Conservation (phyloP, 164 flowering plant genomes). For the Warburgia ugandensis region DNA sequence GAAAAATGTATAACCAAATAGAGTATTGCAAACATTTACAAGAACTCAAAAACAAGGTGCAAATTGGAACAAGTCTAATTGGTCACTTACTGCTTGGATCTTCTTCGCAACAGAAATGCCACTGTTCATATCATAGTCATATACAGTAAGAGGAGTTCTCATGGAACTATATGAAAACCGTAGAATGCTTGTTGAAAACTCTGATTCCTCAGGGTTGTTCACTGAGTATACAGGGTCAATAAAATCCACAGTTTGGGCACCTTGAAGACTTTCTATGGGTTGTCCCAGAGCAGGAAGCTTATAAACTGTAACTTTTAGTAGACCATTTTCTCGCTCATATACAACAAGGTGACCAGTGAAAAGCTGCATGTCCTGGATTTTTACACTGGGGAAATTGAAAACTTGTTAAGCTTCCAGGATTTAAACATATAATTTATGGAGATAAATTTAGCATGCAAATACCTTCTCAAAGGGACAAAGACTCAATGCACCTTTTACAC, state of each 20-base stretch:
- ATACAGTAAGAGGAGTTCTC: constrained; percentile 78
- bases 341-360: constrained; percentile 62
- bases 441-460: no score
- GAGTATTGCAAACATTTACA: no score
- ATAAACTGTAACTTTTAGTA: constrained; percentile 49
- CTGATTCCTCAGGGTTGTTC: constrained; percentile 47
- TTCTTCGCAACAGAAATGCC: constrained; percentile 71
- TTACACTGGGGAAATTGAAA: constrained; percentile 48
- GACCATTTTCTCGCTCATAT: constrained; percentile 71
- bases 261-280: constrained; percentile 48
- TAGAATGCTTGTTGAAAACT: constrained; percentile 56
- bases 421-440: no score
- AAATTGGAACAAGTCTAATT: no score
- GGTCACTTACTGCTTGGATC: constrained; percentile 56
- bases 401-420: not conserved
- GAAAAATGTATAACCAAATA: no score
- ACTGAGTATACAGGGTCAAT: constrained; percentile 69
- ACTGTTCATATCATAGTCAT: constrained; percentile 82
- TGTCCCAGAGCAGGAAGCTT: constrained; percentile 62
- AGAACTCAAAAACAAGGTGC: no score
- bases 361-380: constrained; percentile 60
- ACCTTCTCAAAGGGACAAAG: no score
- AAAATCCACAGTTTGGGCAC: constrained; percentile 58
- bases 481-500: no score
- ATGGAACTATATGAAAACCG: constrained; percentile 70